phyloP scores from a whole-genome alignment of 345 rosid species.

The Triadica sebifera region DNA sequence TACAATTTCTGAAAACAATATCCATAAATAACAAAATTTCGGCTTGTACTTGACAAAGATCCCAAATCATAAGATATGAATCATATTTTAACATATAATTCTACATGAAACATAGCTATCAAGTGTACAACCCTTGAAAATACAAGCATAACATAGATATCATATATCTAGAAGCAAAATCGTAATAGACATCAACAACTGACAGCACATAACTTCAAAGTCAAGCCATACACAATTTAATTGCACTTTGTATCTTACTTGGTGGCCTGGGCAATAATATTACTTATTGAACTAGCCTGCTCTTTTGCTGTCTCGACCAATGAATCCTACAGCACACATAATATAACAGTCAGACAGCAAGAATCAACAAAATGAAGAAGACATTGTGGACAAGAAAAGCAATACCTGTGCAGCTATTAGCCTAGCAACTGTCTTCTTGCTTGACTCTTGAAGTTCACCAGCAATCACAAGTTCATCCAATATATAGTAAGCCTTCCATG shows the following conservation, averaged over 20 bases:
- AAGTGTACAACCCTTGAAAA: not conserved
- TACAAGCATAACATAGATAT: not conserved
- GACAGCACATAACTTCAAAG: not conserved
- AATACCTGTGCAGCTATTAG: conserved; percentile 80
- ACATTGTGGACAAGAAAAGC: not conserved
- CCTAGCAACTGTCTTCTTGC: conserved; percentile 91
- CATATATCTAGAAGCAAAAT: conserved; percentile 12
- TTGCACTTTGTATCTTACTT: conserved; percentile 40
- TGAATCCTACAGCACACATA: conserved; percentile 54
- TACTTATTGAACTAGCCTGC: conserved; percentile 80
- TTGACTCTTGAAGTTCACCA: conserved; percentile 94
- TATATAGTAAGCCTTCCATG: conserved; percentile 74
- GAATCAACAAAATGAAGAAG: not conserved
- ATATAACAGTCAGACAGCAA: not conserved
- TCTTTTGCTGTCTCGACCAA: conserved; percentile 96
- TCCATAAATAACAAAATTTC: not conserved
- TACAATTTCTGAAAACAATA: conserved; percentile 32
- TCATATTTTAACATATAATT: conserved; percentile 1
- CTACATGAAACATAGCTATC: not conserved
- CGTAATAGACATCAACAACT: not conserved
- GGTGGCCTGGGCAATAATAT: conserved; percentile 90
- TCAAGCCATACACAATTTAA: conserved; percentile 1
- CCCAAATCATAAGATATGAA: not conserved
- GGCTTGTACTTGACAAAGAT: not conserved
- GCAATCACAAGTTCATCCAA: conserved; percentile 90